Conservation (phyloP, 2,329 filamentous ascomycete species). For the Aspergillus bombycis region DNA sequence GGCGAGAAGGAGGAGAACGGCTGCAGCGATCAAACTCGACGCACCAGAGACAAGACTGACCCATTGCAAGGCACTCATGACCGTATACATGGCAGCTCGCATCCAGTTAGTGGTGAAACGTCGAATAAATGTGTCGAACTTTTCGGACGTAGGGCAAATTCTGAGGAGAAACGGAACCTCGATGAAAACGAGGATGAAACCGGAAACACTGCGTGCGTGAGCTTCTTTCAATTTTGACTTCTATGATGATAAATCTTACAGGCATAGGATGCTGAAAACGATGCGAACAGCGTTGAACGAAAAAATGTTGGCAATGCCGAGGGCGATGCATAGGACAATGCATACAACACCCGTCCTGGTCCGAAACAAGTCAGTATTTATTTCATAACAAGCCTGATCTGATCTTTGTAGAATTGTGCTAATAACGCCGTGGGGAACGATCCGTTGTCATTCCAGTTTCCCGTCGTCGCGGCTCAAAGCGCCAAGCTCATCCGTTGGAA, state of each 20-base stretch:
- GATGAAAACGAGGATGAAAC: constrained; percentile 78
- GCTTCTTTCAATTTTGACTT: constrained; percentile 33
- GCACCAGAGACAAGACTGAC: constrained; percentile 68
- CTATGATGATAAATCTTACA: constrained; percentile 48
- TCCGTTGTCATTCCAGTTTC: not conserved
- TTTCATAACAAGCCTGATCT: not conserved
- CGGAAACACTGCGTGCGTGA: constrained; percentile 64
- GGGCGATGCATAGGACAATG: constrained; percentile 67
- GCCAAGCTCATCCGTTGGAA: constrained; percentile 23
- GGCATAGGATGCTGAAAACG: constrained; percentile 61
- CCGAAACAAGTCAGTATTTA: constrained; percentile 18
- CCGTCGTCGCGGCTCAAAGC: constrained; percentile 11
- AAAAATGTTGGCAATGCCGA: constrained; percentile 71
- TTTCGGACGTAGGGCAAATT: constrained; percentile 92
- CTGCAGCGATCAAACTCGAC: constrained; percentile 82
- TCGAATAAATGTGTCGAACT: constrained; percentile 88
- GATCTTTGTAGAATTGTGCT: not conserved
- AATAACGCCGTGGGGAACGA: not conserved
- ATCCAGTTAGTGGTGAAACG: constrained; percentile 95
- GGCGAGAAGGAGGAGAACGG: constrained; percentile 76
- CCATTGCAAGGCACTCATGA: constrained; percentile 84
- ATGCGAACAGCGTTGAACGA: constrained; percentile 60
- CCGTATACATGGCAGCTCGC: constrained; percentile 82
- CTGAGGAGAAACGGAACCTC: constrained; percentile 93
- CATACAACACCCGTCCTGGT: constrained; percentile 57